Base-by-base conservation (phyloP, 768 basidiomycete species). In the Lyophyllum shimeji region DNA sequence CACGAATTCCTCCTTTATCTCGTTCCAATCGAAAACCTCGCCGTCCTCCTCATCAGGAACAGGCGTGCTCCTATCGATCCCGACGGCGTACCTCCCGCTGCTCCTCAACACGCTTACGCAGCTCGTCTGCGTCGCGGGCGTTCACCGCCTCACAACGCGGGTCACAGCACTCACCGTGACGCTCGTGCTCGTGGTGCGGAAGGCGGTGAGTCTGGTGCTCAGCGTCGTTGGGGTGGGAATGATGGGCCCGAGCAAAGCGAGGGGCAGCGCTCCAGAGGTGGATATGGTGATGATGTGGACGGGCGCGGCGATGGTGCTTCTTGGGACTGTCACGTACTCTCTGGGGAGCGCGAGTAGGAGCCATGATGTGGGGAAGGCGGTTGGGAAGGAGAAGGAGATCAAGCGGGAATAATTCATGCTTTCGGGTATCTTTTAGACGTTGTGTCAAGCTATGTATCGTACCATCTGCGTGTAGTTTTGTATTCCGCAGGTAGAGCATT, bases 71-170 rank as follows among this genome's bases (percentile, higher is more conserved):
- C 20, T 52, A 1, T 25, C 34, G n/a, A 66, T 93, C 56, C 93
- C 92, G 13, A 61, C 76, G 17, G 80, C 86, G 33, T 79, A 85
- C 63, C 52, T 86, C 13, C 81, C 87, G 4, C 80, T 98, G 39
- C 64, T 81, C 15, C 69, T 90, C 31, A 96, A 95, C 72, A 87
- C 94, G 8, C 53, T 86, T 37, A 95, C 94, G 0, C 93, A 95
- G 66, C 77, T 94, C 3, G 57, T 95, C 7, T 98, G 95, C 71
- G 86, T 89, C 15, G 76, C 90, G 0, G 95, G 95, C 29, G 95
- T 96, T 43, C 86, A 97, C 68, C 78, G 91, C 46, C 79, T 98
- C 58, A 93, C 93, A 0, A 85, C 86, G 0, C 81, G 84, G 45
- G 87, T 92, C 6, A 83, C 82, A 48, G 79, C 87, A 9, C 76